Conservation (phyloP, 2,329 filamentous ascomycete genomes). For the Colletotrichum agaves region DNA sequence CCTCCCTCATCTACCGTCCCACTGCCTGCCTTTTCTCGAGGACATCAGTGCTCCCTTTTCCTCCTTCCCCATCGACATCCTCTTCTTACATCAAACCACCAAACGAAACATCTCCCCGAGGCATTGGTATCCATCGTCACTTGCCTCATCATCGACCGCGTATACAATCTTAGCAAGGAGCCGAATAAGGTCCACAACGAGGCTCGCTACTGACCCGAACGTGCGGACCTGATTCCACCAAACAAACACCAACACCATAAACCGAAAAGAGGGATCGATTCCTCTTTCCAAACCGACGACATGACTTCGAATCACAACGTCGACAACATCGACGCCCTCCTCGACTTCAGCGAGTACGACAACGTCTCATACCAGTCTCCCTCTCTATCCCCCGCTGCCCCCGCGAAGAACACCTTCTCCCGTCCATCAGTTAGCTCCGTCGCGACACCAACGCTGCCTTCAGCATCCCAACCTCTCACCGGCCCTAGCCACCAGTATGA, state of each 20-base stretch:
- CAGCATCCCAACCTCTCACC: conserved; percentile 69
- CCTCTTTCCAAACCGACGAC: conserved; percentile 29
- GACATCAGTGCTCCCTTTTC: neutral
- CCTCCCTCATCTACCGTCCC: conserved; percentile 8
- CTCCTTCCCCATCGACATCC: conserved; percentile 3
- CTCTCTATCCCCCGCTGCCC: conserved; percentile 64
- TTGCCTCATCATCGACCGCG: conserved; percentile 20
- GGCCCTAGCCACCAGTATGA: conserved; percentile 96
- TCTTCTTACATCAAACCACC: conserved; percentile 32
- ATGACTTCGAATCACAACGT: conserved; percentile 55
- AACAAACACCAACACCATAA: neutral
- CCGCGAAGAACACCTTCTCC: conserved; percentile 64
- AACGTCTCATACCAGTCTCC: conserved; percentile 69
- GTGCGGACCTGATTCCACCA: conserved; percentile 6
- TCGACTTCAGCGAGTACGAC: conserved; percentile 73
- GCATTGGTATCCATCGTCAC: conserved; percentile 23
- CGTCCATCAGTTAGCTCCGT: conserved; percentile 63
- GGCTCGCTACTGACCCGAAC: neutral
- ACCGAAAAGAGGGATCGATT: conserved; percentile 23
- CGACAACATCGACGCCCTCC: conserved; percentile 66
- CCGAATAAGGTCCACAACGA: neutral
- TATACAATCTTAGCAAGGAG: neutral
- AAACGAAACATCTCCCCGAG: conserved; percentile 21
- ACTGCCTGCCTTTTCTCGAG: conserved; percentile 24
- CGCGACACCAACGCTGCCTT: conserved; percentile 63